phyloP scores from a whole-genome alignment of 139 green algal species.

The Mesotaenium endlicherianum region DNA sequence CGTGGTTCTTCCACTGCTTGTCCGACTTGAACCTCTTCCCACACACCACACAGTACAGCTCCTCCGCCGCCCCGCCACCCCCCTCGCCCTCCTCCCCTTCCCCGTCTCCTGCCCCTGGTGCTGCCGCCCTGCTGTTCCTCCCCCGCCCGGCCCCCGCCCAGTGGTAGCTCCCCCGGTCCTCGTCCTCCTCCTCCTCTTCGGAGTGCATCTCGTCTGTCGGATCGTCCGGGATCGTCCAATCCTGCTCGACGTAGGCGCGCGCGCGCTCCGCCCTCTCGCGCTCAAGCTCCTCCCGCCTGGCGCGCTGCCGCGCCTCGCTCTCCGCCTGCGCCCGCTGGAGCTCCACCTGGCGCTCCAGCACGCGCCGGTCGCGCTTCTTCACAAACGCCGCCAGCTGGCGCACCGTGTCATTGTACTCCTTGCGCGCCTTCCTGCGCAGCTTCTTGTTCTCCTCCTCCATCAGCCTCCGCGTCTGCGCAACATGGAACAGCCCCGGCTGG shows the following conservation, averaged over 20 bases:
- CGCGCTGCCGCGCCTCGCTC: slow-evolving; percentile 52
- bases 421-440: slow-evolving; percentile 52
- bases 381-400: slow-evolving; percentile 80
- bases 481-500: too few relatives aligned
- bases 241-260: slow-evolving; percentile 29
- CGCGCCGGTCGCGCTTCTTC: slow-evolving; percentile 81
- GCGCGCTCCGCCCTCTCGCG: neutral
- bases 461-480: slow-evolving; percentile 68
- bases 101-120: neutral
- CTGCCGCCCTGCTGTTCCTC: neutral
- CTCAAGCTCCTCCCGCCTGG: slow-evolving; percentile 39
- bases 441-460: slow-evolving; percentile 95
- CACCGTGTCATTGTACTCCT: slow-evolving; percentile 81
- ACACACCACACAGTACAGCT: slow-evolving; percentile 82
- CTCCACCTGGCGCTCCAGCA: slow-evolving; percentile 56
- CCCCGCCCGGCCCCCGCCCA: neutral
- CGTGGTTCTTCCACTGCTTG: slow-evolving; percentile 80
- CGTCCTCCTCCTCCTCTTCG: slow-evolving; percentile 53
- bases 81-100: neutral
- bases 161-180: slow-evolving; percentile 43
- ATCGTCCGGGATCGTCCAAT: slow-evolving; percentile 16
- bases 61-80: slow-evolving; percentile 33
- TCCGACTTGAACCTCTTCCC: slow-evolving; percentile 86
- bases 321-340: slow-evolving; percentile 26
- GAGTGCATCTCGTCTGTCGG: slow-evolving; percentile 5